Percentiles rank a stretch among this genome's conserved stretches.
Conservation (phyloP, 1,284 basidiomycete species). For the Wolfiporia cocos region DNA sequence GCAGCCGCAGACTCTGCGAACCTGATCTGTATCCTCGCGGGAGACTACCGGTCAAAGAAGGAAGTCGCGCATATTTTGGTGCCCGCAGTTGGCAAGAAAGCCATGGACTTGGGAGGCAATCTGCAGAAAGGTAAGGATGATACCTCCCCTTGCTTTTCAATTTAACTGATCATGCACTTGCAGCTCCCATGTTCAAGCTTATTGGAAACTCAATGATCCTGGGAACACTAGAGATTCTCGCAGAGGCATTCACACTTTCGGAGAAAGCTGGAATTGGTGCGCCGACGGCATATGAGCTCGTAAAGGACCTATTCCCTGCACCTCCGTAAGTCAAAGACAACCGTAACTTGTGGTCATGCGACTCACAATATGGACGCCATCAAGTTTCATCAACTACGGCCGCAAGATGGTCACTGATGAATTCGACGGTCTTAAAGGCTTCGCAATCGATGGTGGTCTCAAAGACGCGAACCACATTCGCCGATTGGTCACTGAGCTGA, state of each 20-base stretch:
- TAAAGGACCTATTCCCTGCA: slow-evolving; percentile 51
- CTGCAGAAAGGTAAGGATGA: slow-evolving; percentile 58
- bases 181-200: slow-evolving; percentile 75
- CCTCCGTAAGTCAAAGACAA: slow-evolving; percentile 35
- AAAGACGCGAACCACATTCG: slow-evolving; percentile 76
- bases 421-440: slow-evolving; percentile 78
- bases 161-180: slow-evolving; percentile 5
- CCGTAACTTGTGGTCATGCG: not conserved
- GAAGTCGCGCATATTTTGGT: slow-evolving; percentile 71
- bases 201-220: slow-evolving; percentile 72
- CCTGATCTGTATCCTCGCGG: slow-evolving; percentile 75
- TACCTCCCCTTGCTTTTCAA: not conserved
- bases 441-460: slow-evolving; percentile 85
- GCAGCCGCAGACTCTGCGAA: slow-evolving; percentile 62
- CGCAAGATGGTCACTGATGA: slow-evolving; percentile 65
- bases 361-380: too few species aligned
- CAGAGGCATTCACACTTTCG: slow-evolving; percentile 78
- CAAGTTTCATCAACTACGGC: slow-evolving; percentile 54
- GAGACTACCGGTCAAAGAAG: slow-evolving; percentile 82
- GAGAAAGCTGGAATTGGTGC: slow-evolving; percentile 81
- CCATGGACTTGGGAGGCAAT: slow-evolving; percentile 70
- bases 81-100: slow-evolving; percentile 76
- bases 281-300: slow-evolving; percentile 20
- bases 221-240: slow-evolving; percentile 70
- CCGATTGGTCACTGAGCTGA: slow-evolving; percentile 51